Evolutionary conservation across 2,329 filamentous ascomycete genomes (phyloP).

Genomic region (Fusarium sp.): DNA sequence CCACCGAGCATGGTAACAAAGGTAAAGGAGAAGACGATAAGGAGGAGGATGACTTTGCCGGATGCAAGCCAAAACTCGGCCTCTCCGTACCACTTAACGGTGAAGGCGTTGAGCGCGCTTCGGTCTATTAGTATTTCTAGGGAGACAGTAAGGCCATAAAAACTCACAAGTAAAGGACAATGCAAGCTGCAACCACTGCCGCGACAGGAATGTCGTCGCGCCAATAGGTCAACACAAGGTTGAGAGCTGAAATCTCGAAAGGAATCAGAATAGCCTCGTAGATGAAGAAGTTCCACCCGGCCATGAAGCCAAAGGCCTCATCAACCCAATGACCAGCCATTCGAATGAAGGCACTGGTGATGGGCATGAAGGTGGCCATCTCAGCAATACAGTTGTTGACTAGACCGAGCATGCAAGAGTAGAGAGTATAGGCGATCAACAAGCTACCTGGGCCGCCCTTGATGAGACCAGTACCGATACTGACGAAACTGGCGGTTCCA

Average conservation of each 20-base stretch:
- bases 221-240: conserved; percentile 26
- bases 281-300: conserved; percentile 30
- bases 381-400: conserved; percentile 29
- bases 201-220: conserved; percentile 30
- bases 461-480: conserved; percentile 24
- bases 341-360: conserved; percentile 27
- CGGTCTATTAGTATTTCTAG: background rate
- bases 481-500: conserved; percentile 30
- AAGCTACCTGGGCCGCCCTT: conserved; percentile 25
- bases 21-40: conserved; percentile 29
- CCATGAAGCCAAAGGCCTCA: conserved; percentile 31
- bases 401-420: conserved; percentile 20
- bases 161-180: conserved; percentile 21
- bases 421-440: conserved; percentile 25
- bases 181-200: conserved; percentile 22
- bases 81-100: conserved; percentile 28
- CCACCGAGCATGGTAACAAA: conserved; percentile 28
- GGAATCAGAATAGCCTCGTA: conserved; percentile 28
- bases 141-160: background rate
- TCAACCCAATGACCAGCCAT: conserved; percentile 31
- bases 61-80: conserved; percentile 26
- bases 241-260: conserved; percentile 27
- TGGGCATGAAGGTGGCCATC: conserved; percentile 27
- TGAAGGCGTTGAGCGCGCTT: conserved; percentile 18
- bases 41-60: conserved; percentile 27